Conservation (phyloP, 2,329 filamentous ascomycete species). For the Thermothelomyces thermophilus region DNA sequence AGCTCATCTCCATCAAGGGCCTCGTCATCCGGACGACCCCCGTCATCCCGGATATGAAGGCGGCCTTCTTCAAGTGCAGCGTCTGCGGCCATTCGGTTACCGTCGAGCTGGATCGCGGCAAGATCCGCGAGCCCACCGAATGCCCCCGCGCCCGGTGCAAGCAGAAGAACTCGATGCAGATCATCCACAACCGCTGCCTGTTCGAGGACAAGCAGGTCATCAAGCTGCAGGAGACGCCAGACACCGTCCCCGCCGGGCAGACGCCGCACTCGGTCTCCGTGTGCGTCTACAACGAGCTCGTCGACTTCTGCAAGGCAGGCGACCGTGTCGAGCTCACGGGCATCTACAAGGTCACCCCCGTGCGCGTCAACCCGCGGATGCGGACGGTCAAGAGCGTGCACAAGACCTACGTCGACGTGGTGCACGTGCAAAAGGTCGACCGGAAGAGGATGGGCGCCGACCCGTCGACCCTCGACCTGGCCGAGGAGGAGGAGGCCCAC, state of each 20-base stretch:
- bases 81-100: constrained; percentile 87
- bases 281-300: constrained; percentile 92
- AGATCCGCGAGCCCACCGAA: constrained; percentile 87
- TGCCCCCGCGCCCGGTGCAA: constrained; percentile 79
- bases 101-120: constrained; percentile 88
- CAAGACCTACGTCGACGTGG: constrained; percentile 94
- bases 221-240: constrained; percentile 95
- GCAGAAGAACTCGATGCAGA: constrained; percentile 93
- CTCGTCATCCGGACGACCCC: constrained; percentile 93
- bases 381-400: constrained; percentile 89
- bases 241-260: constrained; percentile 89
- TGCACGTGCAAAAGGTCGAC: constrained; percentile 95
- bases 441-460: constrained; percentile 92
- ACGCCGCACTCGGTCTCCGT: constrained; percentile 96
- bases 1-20: constrained; percentile 89
- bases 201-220: constrained; percentile 99
- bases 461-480: constrained; percentile 76
- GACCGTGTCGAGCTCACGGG: constrained; percentile 93
- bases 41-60: constrained; percentile 98
- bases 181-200: constrained; percentile 88
- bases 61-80: constrained; percentile 94
- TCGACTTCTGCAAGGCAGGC: constrained; percentile 96
- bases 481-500: constrained; percentile 62
- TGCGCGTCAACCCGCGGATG: constrained; percentile 89
- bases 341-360: constrained; percentile 91